Conservation (phyloP, 2,329 filamentous ascomycete genomes). For the Aspergillus sp. region DNA sequence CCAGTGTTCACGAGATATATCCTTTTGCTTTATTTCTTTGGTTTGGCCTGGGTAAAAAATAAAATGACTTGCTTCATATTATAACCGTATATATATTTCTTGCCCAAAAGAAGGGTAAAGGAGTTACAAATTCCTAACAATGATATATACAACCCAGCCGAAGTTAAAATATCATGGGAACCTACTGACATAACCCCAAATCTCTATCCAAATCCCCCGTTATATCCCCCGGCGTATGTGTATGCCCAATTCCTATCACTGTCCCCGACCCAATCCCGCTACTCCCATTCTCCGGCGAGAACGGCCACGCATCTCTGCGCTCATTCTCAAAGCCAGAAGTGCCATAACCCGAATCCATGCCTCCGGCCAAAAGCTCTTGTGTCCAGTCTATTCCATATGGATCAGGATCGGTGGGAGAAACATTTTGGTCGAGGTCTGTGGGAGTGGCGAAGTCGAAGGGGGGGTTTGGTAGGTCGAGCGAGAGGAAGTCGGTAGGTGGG, state of each 20-base stretch:
- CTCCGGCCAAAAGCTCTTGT: slow-evolving; percentile 20
- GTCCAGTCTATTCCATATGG: slow-evolving; percentile 25
- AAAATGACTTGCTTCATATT: neutral
- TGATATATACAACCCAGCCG: no score
- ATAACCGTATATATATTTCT: neutral
- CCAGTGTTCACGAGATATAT: neutral
- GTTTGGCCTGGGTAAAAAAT: no score
- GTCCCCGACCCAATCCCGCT: slow-evolving; percentile 7
- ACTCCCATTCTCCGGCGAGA: slow-evolving; percentile 12
- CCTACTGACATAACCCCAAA: slow-evolving; percentile 21
- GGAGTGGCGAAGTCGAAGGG: slow-evolving; percentile 19
- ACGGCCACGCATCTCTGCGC: slow-evolving; percentile 14
- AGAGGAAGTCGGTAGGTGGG: slow-evolving; percentile 8
- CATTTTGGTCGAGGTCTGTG: slow-evolving; percentile 3
- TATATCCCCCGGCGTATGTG: slow-evolving; percentile 12
- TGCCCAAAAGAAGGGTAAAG: neutral
- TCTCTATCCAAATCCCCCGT: slow-evolving; percentile 34
- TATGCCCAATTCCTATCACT: neutral
- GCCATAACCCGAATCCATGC: slow-evolving; percentile 12
- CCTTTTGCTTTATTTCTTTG: neutral
- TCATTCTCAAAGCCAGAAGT: slow-evolving; percentile 1
- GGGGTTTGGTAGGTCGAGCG: slow-evolving; percentile 5
- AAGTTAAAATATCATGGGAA: no score
- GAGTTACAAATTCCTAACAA: neutral
- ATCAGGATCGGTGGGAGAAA: slow-evolving; percentile 10